phyloP scores from a whole-genome alignment of 2,329 filamentous ascomycete species.

The Cordyceps tenuipes region DNA sequence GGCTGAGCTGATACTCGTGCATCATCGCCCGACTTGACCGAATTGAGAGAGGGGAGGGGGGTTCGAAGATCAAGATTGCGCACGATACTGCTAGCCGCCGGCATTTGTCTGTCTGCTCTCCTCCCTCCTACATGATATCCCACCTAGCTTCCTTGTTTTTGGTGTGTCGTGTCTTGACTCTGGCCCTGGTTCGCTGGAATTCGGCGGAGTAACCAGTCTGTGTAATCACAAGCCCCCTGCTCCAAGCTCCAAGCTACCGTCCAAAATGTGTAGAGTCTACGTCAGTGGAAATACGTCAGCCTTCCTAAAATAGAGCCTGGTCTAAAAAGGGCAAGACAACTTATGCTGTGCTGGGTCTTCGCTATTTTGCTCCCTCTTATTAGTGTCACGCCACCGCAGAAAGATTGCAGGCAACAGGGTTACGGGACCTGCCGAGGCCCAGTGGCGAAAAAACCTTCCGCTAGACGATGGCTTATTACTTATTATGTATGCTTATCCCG shows the following conservation, averaged over 20 bases:
- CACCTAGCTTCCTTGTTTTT: not conserved
- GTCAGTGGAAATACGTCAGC: conserved; percentile 1
- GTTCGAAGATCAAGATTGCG: not conserved
- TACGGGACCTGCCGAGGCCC: not conserved
- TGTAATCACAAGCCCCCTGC: not conserved
- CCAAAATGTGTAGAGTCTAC: not conserved
- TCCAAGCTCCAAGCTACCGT: not conserved
- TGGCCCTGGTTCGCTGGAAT: not conserved
- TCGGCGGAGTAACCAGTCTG: too few relatives aligned
- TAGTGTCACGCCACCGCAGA: not conserved
- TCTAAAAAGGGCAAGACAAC: not conserved
- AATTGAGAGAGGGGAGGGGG: not conserved
- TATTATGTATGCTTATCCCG: not conserved
- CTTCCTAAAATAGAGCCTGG: not conserved
- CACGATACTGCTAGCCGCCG: not conserved
- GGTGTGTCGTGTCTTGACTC: too few relatives aligned
- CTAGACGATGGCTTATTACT: not conserved
- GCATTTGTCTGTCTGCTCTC: not conserved
- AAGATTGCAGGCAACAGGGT: not conserved
- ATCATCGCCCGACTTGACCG: not conserved
- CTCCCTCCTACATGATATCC: not conserved
- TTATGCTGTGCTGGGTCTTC: not conserved
- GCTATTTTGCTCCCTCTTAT: not conserved
- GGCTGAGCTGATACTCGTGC: not conserved
- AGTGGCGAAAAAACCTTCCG: not conserved